Evolutionary conservation across 2,329 filamentous ascomycete species (phyloP).

Genomic region (Xylaria sp.): DNA sequence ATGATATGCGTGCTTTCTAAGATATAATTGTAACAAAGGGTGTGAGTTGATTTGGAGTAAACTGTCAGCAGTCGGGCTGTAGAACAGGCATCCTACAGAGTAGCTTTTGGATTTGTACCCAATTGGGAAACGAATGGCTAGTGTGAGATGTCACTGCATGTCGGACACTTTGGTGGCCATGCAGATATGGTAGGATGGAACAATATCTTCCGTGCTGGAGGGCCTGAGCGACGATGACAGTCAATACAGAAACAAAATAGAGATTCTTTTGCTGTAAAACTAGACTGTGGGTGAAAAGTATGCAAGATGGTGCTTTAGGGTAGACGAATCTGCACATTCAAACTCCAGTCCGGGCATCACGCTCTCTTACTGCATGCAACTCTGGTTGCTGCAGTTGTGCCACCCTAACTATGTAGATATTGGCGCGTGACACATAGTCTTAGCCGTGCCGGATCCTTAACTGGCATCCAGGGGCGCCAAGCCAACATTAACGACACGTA

Average conservation of each 20-base stretch:
- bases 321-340: slow-evolving; percentile 9
- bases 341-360: slow-evolving; percentile 22
- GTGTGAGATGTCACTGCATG: slow-evolving; percentile 13
- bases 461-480: slow-evolving; percentile 23
- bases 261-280: slow-evolving; percentile 9
- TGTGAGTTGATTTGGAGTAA: neutral
- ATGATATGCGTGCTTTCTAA: neutral
- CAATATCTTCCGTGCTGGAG: slow-evolving; percentile 8
- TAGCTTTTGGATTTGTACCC: slow-evolving; percentile 10
- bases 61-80: slow-evolving; percentile 1
- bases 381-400: slow-evolving; percentile 30
- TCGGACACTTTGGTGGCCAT: neutral
- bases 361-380: slow-evolving; percentile 37
- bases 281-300: slow-evolving; percentile 2
- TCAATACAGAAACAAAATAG: slow-evolving; percentile 6
- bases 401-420: slow-evolving; percentile 30
- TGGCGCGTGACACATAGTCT: slow-evolving; percentile 38
- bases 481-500: slow-evolving; percentile 14
- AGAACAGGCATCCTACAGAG: slow-evolving; percentile 4
- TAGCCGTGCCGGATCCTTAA: slow-evolving; percentile 23
- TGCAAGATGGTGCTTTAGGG: slow-evolving; percentile 21
- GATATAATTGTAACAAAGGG: neutral
- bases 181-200: slow-evolving; percentile 6
- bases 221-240: slow-evolving; percentile 7
- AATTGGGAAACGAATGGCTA: slow-evolving; percentile 1